Evolutionary conservation across 2,329 filamentous ascomycete species (phyloP), one percentile per base, ranked within the genome.

Genomic region (Ophiostoma fasciatum): DNA sequence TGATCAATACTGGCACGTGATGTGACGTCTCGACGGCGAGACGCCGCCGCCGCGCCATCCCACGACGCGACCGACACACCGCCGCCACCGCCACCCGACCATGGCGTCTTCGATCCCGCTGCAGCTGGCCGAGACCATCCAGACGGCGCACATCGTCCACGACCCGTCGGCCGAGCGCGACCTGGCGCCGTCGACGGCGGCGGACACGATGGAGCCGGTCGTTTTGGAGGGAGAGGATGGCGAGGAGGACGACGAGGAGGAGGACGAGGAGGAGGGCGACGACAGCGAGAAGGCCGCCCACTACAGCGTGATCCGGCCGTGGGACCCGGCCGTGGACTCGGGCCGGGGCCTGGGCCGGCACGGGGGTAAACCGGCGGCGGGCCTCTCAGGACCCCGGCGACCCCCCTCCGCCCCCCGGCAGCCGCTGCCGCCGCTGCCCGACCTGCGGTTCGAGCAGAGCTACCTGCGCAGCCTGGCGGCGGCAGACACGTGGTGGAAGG

Each of bases 401-500:
- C 22, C 22, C 17, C 14, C 14, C 14, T 13, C 35, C 64, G 62
- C 32, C n/a, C 50, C 51, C 31, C 55, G 58, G 25, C 55, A 59
- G 28, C n/a, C n/a, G n/a, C 61, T 77, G 37, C 71, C 69, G 21
- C 71, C 74, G 8, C 70, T 94, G 51, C 85, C 87, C 4, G 90
- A 98, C 60, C 64, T 98, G 46, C 74, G 90, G 29, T 96, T 96
- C 60, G 90, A 98, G 62, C 90, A 98, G 68, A 94, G 87, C 66
- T 98, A 98, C 57, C 70, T 98, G 37, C 79, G 82, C 49, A 93
- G 85, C 60, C 81, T 98, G 48, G 72, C 78, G 45, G 67, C 74
- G 38, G 84, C 85, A 25, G 73, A 90, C 46, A 76, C 74, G 18
- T 87, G 78, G 75, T 78, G 80, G 62, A 74, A 74, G 54, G 72